phyloP scores from a whole-genome alignment of 768 basidiomycete genomes.

The Sutorius australiensis region DNA sequence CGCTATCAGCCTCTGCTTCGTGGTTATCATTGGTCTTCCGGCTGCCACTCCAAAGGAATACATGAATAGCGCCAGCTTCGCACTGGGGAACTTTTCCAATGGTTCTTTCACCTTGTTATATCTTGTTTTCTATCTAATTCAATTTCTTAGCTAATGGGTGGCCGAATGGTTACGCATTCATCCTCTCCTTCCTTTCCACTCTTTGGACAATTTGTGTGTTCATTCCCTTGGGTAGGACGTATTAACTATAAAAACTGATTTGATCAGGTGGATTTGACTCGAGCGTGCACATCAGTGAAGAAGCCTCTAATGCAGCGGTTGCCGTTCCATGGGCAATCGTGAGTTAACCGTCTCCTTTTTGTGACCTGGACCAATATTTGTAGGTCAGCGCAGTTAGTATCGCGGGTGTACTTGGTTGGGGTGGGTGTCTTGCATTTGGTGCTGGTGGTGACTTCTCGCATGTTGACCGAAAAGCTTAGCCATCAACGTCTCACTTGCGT shows the following conservation, averaged over 20 bases:
- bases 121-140: neutral
- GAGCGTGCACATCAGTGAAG: slow-evolving; percentile 51
- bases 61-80: slow-evolving; percentile 57
- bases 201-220: slow-evolving; percentile 44
- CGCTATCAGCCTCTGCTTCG: slow-evolving; percentile 17
- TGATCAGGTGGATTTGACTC: slow-evolving; percentile 43
- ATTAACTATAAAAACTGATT: neutral
- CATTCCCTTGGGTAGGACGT: neutral
- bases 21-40: slow-evolving; percentile 63
- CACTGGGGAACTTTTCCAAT: slow-evolving; percentile 60
- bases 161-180: slow-evolving; percentile 48
- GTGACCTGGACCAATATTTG: neutral
- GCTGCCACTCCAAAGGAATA: slow-evolving; percentile 56
- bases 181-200: slow-evolving; percentile 49
- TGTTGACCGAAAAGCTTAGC: slow-evolving; percentile 24
- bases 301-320: slow-evolving; percentile 50
- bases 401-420: slow-evolving; percentile 46
- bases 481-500: slow-evolving; percentile 51
- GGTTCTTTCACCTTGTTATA: slow-evolving; percentile 31
- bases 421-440: slow-evolving; percentile 20
- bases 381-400: slow-evolving; percentile 39
- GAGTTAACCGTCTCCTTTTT: slow-evolving; percentile 1
- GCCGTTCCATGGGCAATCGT: slow-evolving; percentile 61
- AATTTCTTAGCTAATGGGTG: slow-evolving; percentile 36
- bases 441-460: neutral